A percentile compares a stretch with the other conserved stretches of the same genome.
These are phyloP conservation scores for Penicillium simplicissimum DNA, from an alignment of 495 filamentous ascomycete genomes.

Conservation along the genomic window DNA sequence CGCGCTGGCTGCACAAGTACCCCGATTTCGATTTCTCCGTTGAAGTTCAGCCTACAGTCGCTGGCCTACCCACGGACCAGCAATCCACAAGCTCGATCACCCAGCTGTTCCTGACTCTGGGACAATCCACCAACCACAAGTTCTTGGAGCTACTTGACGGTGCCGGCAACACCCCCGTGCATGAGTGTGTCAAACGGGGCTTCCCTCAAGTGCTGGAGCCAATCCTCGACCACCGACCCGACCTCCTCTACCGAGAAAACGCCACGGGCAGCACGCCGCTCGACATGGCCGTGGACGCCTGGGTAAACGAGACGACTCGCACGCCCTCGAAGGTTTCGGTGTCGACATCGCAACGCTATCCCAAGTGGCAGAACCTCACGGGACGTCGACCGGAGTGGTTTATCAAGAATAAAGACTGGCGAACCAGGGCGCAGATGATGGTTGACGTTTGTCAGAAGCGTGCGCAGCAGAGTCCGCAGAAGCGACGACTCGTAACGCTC, in stretches of 20 bases:
- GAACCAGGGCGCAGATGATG: constrained; percentile 17
- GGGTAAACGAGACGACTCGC: constrained; percentile 37
- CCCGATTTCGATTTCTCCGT: background rate
- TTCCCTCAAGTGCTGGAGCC: constrained; percentile 38
- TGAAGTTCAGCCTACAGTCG: background rate
- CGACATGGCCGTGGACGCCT: constrained; percentile 61
- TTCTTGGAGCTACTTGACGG: constrained; percentile 65
- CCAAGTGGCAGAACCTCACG: background rate
- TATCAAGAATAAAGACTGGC: constrained; percentile 9
- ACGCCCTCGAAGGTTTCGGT: constrained; percentile 18
- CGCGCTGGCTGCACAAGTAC: constrained; percentile 33
- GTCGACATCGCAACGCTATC: background rate
- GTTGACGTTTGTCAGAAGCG: constrained; percentile 27
- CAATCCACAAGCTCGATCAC: constrained; percentile 6
- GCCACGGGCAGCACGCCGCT: constrained; percentile 66
- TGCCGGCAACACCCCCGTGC: constrained; percentile 65
- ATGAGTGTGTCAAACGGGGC: constrained; percentile 50
- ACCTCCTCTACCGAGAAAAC: constrained; percentile 66
- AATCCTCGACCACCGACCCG: constrained; percentile 57
- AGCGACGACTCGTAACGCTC: constrained; percentile 65
- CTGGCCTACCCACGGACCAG: background rate
- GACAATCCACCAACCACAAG: constrained; percentile 43
- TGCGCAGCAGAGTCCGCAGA: constrained; percentile 22
- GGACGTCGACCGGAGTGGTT: constrained; percentile 25
- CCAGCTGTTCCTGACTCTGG: constrained; percentile 50